Evolutionary conservation across 2,329 filamentous ascomycete species (phyloP).

Genomic region (Pseudogymnoascus sp.): DNA sequence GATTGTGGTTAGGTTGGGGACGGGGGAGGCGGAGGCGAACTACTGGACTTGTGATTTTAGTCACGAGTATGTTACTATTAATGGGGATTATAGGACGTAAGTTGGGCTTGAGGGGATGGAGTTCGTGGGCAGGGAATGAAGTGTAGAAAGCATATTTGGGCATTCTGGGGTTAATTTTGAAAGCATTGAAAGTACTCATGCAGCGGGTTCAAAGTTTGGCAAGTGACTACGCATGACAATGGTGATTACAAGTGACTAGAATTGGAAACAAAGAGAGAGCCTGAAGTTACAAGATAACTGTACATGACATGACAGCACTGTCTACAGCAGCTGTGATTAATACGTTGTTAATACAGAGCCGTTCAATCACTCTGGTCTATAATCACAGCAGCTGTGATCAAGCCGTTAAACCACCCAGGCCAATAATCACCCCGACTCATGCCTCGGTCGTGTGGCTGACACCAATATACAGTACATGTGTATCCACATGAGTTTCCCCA

Average conservation of each 20-base stretch:
- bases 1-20: constrained; percentile 67
- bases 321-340: background rate
- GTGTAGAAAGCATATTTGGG: background rate
- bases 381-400: background rate
- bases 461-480: background rate
- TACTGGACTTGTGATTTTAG: constrained; percentile 87
- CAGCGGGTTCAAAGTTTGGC: background rate
- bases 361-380: too few relatives aligned
- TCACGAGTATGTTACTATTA: constrained; percentile 67
- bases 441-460: background rate
- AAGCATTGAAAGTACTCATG: background rate
- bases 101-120: constrained; percentile 24
- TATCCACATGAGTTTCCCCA: background rate
- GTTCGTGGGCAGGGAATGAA: background rate
- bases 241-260: too few relatives aligned
- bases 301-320: background rate
- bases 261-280: too few relatives aligned
- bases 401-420: background rate
- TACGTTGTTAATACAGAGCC: too few relatives aligned
- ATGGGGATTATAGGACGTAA: constrained; percentile 60
- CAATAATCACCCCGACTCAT: background rate
- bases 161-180: background rate
- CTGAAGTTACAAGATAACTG: too few relatives aligned
- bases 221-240: background rate
- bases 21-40: constrained; percentile 58